Evolutionary conservation across 2,329 filamentous ascomycete species (phyloP), one percentile per base, ranked within the genome.

Genomic region (Paramyrothecium roridum): DNA sequence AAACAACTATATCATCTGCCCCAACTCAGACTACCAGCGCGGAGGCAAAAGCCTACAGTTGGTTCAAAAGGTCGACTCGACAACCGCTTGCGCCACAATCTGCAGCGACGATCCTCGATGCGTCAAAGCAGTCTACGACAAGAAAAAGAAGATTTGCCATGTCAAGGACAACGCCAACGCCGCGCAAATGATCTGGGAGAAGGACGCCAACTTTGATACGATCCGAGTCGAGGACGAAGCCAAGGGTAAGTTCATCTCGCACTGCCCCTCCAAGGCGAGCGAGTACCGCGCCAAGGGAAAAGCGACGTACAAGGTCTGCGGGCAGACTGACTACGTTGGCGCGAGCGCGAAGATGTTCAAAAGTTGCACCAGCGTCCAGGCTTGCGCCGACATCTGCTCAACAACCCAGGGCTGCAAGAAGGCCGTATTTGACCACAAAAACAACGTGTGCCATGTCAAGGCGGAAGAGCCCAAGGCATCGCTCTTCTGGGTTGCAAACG

Each of bases 361-460:
- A 13, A 11, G 20, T 21, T 48, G 48, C 4, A 54, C 57, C 8
- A 54, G 54, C 47, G 53, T 61, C 1, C 55, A 57, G 13, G 59
- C 59, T 1, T 61, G 59, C 1, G 59, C 59, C 19, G 59, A 61
- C 3, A 48, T 59, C 11, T 61, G 59, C 52, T 57, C 59, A 8
- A 54, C 43, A 6, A 56, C 52, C 3, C 48, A 52, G 11, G 45
- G 46, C 2, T 61, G 59, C 16, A 57, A 33, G 2, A 61, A 61
- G 21, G 59, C 59, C 4, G 63, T 65, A 1, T 64, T 59, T 8
- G 62, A 65, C 47, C 17, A 57, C 52, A 48, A 52, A 52, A 48
- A 60, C 3, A 65, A 65, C 47, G 52, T 60, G 23, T 61, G 59
- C 22, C 59, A 61, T 3, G 57, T 61, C 20, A 61, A 61, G 17